phyloP scores from a whole-genome alignment of 2,329 filamentous ascomycete species.

The Sporothrix sp. region DNA sequence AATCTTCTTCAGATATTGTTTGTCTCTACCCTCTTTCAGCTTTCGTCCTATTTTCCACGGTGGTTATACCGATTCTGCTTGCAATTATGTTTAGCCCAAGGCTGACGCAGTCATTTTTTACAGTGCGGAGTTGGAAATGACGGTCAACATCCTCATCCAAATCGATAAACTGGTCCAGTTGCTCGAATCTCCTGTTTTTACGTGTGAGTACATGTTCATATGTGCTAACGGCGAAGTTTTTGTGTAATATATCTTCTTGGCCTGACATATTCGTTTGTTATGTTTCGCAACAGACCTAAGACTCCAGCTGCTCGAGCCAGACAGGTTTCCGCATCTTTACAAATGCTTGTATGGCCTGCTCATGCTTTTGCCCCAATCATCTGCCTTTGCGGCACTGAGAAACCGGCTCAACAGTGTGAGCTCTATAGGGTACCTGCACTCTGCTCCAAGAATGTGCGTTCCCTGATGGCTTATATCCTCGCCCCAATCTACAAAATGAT shows the following conservation, averaged over 20 bases:
- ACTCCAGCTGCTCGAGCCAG: constrained; percentile 87
- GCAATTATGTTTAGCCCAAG: too few relatives aligned
- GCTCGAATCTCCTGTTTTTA: constrained; percentile 94
- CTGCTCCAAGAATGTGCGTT: constrained; percentile 66
- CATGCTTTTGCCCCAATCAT: constrained; percentile 97
- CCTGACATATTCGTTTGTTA: neutral
- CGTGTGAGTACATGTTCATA: too few relatives aligned
- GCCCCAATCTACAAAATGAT: too few relatives aligned
- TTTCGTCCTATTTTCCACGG: neutral
- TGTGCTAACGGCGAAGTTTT: too few relatives aligned
- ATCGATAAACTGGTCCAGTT: constrained; percentile 97
- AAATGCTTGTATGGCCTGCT: constrained; percentile 95
- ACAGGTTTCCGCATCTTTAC: constrained; percentile 89
- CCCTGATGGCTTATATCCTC: too few relatives aligned
- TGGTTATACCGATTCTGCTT: too few relatives aligned
- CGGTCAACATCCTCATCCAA: constrained; percentile 95
- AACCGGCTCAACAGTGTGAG: constrained; percentile 95
- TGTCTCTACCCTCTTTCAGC: constrained; percentile 23
- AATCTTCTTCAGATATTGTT: constrained; percentile 93
- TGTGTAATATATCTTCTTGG: too few relatives aligned
- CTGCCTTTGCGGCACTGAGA: constrained; percentile 90
- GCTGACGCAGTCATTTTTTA: neutral
- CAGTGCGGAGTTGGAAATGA: constrained; percentile 95
- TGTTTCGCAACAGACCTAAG: constrained; percentile 59
- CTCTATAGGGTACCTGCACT: constrained; percentile 90